Evolutionary conservation across 1,284 basidiomycete genomes (phyloP).

Genomic region (Cutaneotrichosporon spelunceum): DNA sequence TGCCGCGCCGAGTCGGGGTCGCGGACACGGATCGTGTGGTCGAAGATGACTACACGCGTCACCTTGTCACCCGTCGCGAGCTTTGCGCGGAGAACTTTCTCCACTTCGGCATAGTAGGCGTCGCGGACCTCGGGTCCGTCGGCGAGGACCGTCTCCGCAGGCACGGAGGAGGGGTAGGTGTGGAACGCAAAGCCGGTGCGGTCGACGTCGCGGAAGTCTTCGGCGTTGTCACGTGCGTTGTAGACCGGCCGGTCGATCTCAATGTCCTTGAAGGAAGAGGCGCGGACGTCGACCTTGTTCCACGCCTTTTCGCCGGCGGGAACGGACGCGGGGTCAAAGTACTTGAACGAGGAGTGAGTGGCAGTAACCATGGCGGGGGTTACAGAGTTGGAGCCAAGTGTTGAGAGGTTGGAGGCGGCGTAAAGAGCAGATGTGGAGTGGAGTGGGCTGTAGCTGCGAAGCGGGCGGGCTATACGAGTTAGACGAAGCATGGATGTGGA

Average conservation of each 20-base stretch:
- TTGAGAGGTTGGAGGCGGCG: not conserved
- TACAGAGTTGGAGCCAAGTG: not conserved
- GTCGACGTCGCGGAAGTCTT: conserved; percentile 23
- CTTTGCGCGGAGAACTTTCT: conserved; percentile 18
- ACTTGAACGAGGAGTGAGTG: conserved; percentile 15
- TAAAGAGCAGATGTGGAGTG: not conserved
- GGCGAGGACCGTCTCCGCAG: conserved; percentile 13
- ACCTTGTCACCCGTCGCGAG: conserved; percentile 17
- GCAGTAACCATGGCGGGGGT: conserved; percentile 4
- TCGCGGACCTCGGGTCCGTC: conserved; percentile 14
- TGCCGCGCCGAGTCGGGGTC: conserved; percentile 18
- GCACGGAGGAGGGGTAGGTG: conserved; percentile 16
- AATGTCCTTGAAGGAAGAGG: conserved; percentile 2
- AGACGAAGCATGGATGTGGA: too few relatives aligned
- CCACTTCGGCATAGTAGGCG: conserved; percentile 21
- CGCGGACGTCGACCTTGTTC: conserved; percentile 21
- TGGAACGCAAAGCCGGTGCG: conserved; percentile 23
- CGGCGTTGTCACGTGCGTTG: conserved; percentile 21
- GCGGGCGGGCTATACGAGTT: too few relatives aligned
- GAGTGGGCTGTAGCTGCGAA: too few relatives aligned
- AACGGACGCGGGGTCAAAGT: conserved; percentile 16
- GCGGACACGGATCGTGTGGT: conserved; percentile 26
- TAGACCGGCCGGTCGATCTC: conserved; percentile 12
- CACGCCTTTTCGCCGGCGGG: conserved; percentile 13
- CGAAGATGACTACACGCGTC: conserved; percentile 18